Evolutionary conservation across 208 protist species (phyloP).

Genomic region (Borovskyia barvae): DNA sequence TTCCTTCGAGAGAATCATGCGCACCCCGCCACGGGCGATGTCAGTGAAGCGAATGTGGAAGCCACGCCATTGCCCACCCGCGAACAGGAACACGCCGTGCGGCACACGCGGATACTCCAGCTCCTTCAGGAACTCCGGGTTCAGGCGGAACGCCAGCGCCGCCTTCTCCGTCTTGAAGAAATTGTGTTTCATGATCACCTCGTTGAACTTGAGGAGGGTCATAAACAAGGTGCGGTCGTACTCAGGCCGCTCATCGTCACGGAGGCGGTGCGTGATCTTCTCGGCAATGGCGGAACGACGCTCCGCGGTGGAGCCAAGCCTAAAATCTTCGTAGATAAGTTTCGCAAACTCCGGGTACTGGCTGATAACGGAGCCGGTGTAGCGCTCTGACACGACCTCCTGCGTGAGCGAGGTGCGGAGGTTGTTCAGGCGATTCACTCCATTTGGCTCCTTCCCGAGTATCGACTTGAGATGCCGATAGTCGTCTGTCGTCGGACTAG

Average conservation of each 20-base stretch:
- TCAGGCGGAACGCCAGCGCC: conserved; percentile 90
- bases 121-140: conserved; percentile 75
- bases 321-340: conserved; percentile 90
- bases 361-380: conserved; percentile 75
- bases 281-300: conserved; percentile 47
- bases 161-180: conserved; percentile 94
- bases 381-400: conserved; percentile 89
- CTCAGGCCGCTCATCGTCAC: conserved; percentile 59
- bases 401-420: conserved; percentile 76
- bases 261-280: conserved; percentile 69
- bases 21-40: conserved; percentile 94
- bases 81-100: conserved; percentile 92
- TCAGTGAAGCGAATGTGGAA: conserved; percentile 97
- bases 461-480: conserved; percentile 64
- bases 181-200: conserved; percentile 93
- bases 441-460: conserved; percentile 71
- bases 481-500: conserved; percentile 73
- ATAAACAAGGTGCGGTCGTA: conserved; percentile 85
- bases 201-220: conserved; percentile 91
- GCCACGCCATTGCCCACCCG: conserved; percentile 92
- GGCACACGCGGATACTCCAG: conserved; percentile 83
- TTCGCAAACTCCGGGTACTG: conserved; percentile 85
- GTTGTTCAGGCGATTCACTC: conserved; percentile 86
- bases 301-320: conserved; percentile 55
- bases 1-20: conserved; percentile 93